Evolutionary conservation across 2,329 filamentous ascomycete species (phyloP).

Genomic region (Penicillium sp.): DNA sequence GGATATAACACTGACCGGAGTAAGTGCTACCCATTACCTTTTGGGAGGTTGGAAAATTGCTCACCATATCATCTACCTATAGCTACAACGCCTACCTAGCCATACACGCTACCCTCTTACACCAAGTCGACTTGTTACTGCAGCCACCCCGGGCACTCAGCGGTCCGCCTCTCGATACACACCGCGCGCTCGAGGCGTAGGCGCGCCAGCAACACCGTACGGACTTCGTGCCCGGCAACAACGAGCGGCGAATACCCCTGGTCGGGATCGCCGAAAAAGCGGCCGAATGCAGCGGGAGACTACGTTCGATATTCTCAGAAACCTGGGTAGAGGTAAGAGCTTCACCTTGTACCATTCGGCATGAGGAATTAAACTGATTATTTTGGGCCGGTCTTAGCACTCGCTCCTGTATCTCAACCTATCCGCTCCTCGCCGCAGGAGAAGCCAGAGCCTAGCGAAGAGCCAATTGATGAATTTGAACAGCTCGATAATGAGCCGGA

Average conservation of each 20-base stretch:
- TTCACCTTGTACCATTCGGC: neutral
- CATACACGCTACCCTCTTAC: conserved; percentile 36
- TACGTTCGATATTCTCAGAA: conserved; percentile 53
- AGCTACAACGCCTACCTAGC: conserved; percentile 37
- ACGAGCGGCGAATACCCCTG: conserved; percentile 52
- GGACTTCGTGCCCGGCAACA: conserved; percentile 55
- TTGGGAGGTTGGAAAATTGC: neutral
- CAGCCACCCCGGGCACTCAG: conserved; percentile 33
- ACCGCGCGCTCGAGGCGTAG: conserved; percentile 31
- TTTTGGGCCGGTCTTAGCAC: conserved; percentile 32
- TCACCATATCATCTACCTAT: neutral
- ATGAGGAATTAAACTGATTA: neutral
- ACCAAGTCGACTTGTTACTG: conserved; percentile 32
- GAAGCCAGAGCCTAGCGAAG: conserved; percentile 20
- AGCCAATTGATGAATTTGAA: conserved; percentile 41
- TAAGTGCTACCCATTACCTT: conserved; percentile 9
- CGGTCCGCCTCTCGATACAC: conserved; percentile 36
- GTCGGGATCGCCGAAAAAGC: conserved; percentile 50
- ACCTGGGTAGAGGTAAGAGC: conserved; percentile 50
- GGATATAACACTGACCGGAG: conserved; percentile 30
- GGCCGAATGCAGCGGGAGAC: conserved; percentile 53
- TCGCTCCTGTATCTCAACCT: conserved; percentile 49
- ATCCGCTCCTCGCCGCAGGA: conserved; percentile 49
- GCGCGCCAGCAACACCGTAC: conserved; percentile 54
- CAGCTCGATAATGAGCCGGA: conserved; percentile 50